phyloP scores from a whole-genome alignment of 2,329 filamentous ascomycete genomes.

The Cercospora berteroae region DNA sequence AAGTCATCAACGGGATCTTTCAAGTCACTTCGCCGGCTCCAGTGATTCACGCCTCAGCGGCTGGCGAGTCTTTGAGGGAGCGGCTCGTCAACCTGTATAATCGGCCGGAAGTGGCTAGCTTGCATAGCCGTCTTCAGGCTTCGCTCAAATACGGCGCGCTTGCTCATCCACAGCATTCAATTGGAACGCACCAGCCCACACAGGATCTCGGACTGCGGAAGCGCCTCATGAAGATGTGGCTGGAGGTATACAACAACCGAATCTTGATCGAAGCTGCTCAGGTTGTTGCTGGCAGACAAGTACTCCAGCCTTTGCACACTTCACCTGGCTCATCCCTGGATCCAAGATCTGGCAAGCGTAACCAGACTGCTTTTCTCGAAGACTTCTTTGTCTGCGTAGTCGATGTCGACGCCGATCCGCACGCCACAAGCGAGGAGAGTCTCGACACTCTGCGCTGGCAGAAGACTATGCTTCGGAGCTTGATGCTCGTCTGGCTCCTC shows the following conservation, averaged over 20 bases:
- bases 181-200: conserved; percentile 48
- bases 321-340: conserved; percentile 26
- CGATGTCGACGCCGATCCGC: conserved; percentile 44
- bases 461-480: conserved; percentile 56
- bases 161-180: conserved; percentile 54
- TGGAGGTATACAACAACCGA: conserved; percentile 55
- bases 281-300: conserved; percentile 56
- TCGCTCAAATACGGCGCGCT: conserved; percentile 59
- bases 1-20: conserved; percentile 59
- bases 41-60: neutral
- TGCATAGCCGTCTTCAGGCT: conserved; percentile 59
- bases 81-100: conserved; percentile 57
- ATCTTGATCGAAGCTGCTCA: conserved; percentile 56
- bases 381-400: conserved; percentile 59
- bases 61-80: conserved; percentile 41
- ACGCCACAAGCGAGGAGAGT: neutral
- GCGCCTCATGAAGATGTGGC: conserved; percentile 58
- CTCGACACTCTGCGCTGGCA: conserved; percentile 43
- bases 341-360: conserved; percentile 24
- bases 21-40: conserved; percentile 37
- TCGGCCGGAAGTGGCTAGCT: conserved; percentile 47
- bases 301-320: conserved; percentile 6
- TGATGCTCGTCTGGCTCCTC: conserved; percentile 60
- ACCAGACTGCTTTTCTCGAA: conserved; percentile 49
- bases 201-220: conserved; percentile 59